phyloP scores from a whole-genome alignment of 2,329 filamentous ascomycete species.

The Verticillium dahliae region DNA sequence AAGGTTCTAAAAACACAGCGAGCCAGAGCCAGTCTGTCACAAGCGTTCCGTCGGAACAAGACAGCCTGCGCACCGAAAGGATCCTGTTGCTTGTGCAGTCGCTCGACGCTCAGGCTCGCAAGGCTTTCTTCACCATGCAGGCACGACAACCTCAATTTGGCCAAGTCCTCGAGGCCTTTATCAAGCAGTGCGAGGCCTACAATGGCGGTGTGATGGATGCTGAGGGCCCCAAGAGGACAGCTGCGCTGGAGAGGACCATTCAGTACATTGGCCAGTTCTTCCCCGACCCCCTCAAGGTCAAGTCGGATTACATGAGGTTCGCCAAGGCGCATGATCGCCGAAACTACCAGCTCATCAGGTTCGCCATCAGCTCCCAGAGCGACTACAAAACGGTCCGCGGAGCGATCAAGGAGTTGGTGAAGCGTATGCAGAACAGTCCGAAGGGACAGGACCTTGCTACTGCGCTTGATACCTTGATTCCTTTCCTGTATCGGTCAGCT shows the following conservation, averaged over 20 bases:
- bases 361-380: slow-evolving; percentile 74
- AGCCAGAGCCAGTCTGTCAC: slow-evolving; percentile 36
- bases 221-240: slow-evolving; percentile 63
- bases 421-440: slow-evolving; percentile 66
- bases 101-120: slow-evolving; percentile 71
- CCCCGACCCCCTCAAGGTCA: slow-evolving; percentile 66
- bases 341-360: slow-evolving; percentile 82
- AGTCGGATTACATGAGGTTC: slow-evolving; percentile 79
- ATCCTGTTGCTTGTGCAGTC: slow-evolving; percentile 76
- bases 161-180: slow-evolving; percentile 65
- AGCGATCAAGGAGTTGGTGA: slow-evolving; percentile 83
- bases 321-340: slow-evolving; percentile 86
- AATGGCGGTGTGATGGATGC: slow-evolving; percentile 78
- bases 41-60: slow-evolving; percentile 52
- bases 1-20: slow-evolving; percentile 50
- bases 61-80: slow-evolving; percentile 75
- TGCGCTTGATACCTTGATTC: slow-evolving; percentile 72
- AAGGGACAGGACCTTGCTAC: slow-evolving; percentile 33
- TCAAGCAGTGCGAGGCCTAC: slow-evolving; percentile 80
- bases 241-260: slow-evolving; percentile 65
- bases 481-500: slow-evolving; percentile 76
- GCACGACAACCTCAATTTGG: slow-evolving; percentile 69
- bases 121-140: slow-evolving; percentile 84
- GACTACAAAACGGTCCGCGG: slow-evolving; percentile 90
- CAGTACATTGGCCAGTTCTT: slow-evolving; percentile 67